phyloP scores from a whole-genome alignment of 2,329 filamentous ascomycete genomes.

The Phyllosticta citriasiana region DNA sequence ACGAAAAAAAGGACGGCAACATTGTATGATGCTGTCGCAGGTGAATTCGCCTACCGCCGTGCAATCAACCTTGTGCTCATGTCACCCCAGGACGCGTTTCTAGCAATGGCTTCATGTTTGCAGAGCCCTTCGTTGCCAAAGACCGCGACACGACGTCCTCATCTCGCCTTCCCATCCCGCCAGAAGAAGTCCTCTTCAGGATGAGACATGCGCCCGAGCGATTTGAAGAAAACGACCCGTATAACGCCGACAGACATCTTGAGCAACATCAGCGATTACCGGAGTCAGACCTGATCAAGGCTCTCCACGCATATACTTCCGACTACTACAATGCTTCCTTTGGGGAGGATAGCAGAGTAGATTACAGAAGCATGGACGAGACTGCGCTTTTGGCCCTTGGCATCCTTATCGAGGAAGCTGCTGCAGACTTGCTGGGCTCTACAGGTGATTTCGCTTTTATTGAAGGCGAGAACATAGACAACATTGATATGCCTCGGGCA shows the following conservation, averaged over 20 bases:
- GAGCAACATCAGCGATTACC: constrained; percentile 47
- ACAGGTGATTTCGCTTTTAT: constrained; percentile 63
- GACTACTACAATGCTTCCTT: constrained; percentile 47
- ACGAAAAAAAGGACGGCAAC: constrained; percentile 37
- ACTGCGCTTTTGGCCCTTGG: constrained; percentile 67
- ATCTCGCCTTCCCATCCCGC: constrained; percentile 40
- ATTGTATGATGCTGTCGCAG: constrained; percentile 62
- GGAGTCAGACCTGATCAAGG: constrained; percentile 58
- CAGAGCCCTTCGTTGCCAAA: constrained; percentile 23
- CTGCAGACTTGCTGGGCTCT: constrained; percentile 49
- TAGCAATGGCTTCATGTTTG: constrained; percentile 32
- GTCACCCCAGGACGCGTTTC: constrained; percentile 40
- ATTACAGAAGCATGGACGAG: constrained; percentile 61
- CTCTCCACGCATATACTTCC: constrained; percentile 58
- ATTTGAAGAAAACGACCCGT: constrained; percentile 62
- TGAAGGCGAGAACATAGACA: constrained; percentile 36
- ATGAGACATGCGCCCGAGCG: constrained; percentile 53
- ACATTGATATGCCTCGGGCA: neutral
- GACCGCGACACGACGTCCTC: constrained; percentile 17
- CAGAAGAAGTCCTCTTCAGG: constrained; percentile 63
- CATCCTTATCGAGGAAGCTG: constrained; percentile 63
- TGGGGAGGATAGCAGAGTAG: constrained; percentile 16
- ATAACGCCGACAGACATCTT: constrained; percentile 53
- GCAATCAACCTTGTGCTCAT: neutral
- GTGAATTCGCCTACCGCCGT: neutral